Conservation (phyloP, 2,329 filamentous ascomycete genomes). For the Penicillium sp. region DNA sequence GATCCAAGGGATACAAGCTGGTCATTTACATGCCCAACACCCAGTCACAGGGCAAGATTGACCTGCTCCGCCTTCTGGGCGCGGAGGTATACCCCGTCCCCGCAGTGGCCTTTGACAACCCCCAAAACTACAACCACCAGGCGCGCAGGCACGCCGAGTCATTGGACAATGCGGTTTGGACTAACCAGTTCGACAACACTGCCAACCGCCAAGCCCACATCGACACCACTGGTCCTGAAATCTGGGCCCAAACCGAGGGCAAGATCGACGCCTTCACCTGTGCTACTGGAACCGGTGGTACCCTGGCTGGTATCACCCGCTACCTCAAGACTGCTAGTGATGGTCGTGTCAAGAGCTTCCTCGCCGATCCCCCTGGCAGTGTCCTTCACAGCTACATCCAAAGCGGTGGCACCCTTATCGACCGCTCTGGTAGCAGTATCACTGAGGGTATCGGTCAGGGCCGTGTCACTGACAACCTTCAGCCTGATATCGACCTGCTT, state of each 20-base stretch:
- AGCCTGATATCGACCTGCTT: constrained; percentile 77
- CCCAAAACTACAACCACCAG: constrained; percentile 97
- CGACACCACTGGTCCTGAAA: constrained; percentile 95
- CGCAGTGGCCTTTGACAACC: constrained; percentile 92
- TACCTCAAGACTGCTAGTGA: constrained; percentile 82
- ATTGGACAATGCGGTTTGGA: constrained; percentile 91
- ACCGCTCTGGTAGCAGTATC: constrained; percentile 82
- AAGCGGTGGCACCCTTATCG: constrained; percentile 79
- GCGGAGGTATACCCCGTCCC: constrained; percentile 96
- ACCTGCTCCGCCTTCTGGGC: constrained; percentile 83
- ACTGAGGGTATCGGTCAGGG: constrained; percentile 98
- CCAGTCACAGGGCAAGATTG: constrained; percentile 96
- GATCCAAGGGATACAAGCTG: constrained; percentile 85
- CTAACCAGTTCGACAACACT: constrained; percentile 97
- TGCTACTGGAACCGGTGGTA: constrained; percentile 89
- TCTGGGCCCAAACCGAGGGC: constrained; percentile 88
- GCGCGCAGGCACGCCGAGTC: constrained; percentile 84
- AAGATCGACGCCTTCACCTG: constrained; percentile 93
- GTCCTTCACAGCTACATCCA: constrained; percentile 91
- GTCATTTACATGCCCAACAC: constrained; percentile 99
- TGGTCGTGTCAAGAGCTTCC: constrained; percentile 79
- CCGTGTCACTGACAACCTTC: constrained; percentile 90
- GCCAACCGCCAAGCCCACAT: constrained; percentile 93
- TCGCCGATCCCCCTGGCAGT: constrained; percentile 91
- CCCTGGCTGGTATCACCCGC: constrained; percentile 82